Percentiles rank a stretch among this genome's conserved stretches.
These are phyloP conservation scores for Aspergillus nomiae DNA, from an alignment of 2,329 filamentous ascomycete genomes.

Conservation along the genomic window DNA sequence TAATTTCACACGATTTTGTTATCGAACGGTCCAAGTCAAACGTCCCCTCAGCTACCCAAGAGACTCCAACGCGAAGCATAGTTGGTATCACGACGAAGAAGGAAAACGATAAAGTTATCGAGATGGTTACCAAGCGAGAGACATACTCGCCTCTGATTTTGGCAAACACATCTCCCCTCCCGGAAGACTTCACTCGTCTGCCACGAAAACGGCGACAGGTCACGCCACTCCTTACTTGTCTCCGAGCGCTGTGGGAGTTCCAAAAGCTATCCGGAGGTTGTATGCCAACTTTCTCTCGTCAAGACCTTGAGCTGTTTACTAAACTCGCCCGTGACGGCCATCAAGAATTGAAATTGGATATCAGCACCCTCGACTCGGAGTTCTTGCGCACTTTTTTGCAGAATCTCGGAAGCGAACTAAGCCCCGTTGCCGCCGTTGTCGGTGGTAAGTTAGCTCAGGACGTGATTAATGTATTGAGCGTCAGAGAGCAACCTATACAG, in stretches of 20 bases:
- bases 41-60: slow-evolving; percentile 61
- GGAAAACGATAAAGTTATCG: slow-evolving; percentile 71
- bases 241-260: slow-evolving; percentile 90
- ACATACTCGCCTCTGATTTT: slow-evolving; percentile 84
- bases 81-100: slow-evolving; percentile 70
- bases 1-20: slow-evolving; percentile 86
- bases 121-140: slow-evolving; percentile 90
- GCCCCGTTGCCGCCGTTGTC: slow-evolving; percentile 83
- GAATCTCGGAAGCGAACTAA: slow-evolving; percentile 80
- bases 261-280: slow-evolving; percentile 59
- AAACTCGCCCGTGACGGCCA: slow-evolving; percentile 76
- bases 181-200: slow-evolving; percentile 68
- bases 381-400: slow-evolving; percentile 83
- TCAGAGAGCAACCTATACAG: slow-evolving; percentile 91
- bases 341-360: slow-evolving; percentile 69
- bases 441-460: slow-evolving; percentile 92
- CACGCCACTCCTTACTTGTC: slow-evolving; percentile 79
- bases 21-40: slow-evolving; percentile 85
- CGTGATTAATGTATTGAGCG: slow-evolving; percentile 92
- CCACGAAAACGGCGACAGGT: slow-evolving; percentile 72
- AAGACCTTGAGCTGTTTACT: slow-evolving; percentile 76
- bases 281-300: slow-evolving; percentile 57
- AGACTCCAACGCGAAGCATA: slow-evolving; percentile 77
- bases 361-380: slow-evolving; percentile 67
- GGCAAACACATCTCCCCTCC: slow-evolving; percentile 76